These are phyloP conservation scores for Agaricales sp. DNA, from an alignment of 1,284 basidiomycete genomes.

Conservation along the genomic window DNA sequence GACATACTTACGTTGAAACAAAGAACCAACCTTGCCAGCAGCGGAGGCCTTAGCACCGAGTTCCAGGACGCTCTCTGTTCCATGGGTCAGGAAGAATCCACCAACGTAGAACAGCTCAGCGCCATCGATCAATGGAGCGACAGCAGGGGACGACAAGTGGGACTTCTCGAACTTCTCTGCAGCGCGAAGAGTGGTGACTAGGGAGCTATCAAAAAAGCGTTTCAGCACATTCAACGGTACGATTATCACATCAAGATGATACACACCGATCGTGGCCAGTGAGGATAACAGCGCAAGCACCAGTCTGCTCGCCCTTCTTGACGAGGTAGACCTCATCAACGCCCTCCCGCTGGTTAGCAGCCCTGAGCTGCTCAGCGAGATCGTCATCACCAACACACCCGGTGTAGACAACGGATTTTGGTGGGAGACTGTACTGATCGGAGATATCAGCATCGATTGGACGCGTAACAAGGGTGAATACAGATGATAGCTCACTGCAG, in stretches of 20 bases:
- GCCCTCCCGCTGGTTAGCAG: slow-evolving; percentile 92
- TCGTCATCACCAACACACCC: slow-evolving; percentile 93
- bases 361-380: slow-evolving; percentile 81
- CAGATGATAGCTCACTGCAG: slow-evolving; percentile 49
- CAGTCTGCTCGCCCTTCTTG: slow-evolving; percentile 80
- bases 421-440: slow-evolving; percentile 77
- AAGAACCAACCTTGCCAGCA: slow-evolving; percentile 55
- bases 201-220: slow-evolving; percentile 47
- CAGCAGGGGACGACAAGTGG: slow-evolving; percentile 71
- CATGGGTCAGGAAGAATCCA: slow-evolving; percentile 97
- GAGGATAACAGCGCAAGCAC: slow-evolving; percentile 94
- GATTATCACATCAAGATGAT: neutral
- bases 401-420: slow-evolving; percentile 89
- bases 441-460: slow-evolving; percentile 5
- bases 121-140: slow-evolving; percentile 69
- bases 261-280: slow-evolving; percentile 83
- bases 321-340: slow-evolving; percentile 87
- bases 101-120: slow-evolving; percentile 93
- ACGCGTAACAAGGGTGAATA: no score
- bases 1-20: neutral
- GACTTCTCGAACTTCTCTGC: slow-evolving; percentile 84
- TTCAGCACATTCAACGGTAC: neutral
- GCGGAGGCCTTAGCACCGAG: slow-evolving; percentile 77
- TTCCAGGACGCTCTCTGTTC: slow-evolving; percentile 64
- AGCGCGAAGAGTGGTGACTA: slow-evolving; percentile 84